Conservation (phyloP, 2,329 filamentous ascomycete species). For the Cytospora leucostoma region DNA sequence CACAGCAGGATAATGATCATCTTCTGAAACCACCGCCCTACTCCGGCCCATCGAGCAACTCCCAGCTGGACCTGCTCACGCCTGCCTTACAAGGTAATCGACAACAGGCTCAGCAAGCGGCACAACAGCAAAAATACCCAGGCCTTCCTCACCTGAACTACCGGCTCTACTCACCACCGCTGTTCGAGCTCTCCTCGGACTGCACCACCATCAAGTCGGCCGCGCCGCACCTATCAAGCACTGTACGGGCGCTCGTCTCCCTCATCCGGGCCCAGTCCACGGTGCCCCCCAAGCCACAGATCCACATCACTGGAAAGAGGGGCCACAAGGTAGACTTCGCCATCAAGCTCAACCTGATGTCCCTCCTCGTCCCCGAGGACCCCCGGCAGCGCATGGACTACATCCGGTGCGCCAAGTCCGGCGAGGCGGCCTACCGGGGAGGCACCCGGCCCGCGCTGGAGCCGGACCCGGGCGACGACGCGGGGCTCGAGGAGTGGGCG, state of each 20-base stretch:
- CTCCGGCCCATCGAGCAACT: slow-evolving; percentile 36
- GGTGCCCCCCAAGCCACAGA: slow-evolving; percentile 56
- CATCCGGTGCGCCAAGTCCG: slow-evolving; percentile 50
- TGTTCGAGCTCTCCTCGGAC: slow-evolving; percentile 54
- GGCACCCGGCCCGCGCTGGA: slow-evolving; percentile 44
- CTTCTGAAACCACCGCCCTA: slow-evolving; percentile 38
- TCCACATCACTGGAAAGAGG: slow-evolving; percentile 51
- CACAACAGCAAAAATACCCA: slow-evolving; percentile 43
- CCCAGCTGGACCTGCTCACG: slow-evolving; percentile 22
- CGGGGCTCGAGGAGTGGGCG: slow-evolving; percentile 52
- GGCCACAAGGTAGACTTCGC: slow-evolving; percentile 52
- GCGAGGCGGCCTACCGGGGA: slow-evolving; percentile 54
- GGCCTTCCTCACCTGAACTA: slow-evolving; percentile 54
- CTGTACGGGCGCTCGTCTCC: slow-evolving; percentile 46
- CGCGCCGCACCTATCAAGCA: slow-evolving; percentile 50
- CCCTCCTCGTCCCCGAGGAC: slow-evolving; percentile 52
- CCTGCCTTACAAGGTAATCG: slow-evolving; percentile 5
- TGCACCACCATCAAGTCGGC: slow-evolving; percentile 49
- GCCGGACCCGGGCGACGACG: slow-evolving; percentile 45
- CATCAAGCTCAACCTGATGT: slow-evolving; percentile 57
- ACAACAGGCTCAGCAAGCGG: slow-evolving; percentile 24
- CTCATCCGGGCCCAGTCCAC: slow-evolving; percentile 52
- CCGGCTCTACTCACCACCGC: slow-evolving; percentile 52
- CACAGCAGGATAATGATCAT: slow-evolving; percentile 4
- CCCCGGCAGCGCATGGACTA: slow-evolving; percentile 51